These are phyloP conservation scores for Comarum palustre DNA, from an alignment of 306 rosid species.

Conservation along the genomic window DNA sequence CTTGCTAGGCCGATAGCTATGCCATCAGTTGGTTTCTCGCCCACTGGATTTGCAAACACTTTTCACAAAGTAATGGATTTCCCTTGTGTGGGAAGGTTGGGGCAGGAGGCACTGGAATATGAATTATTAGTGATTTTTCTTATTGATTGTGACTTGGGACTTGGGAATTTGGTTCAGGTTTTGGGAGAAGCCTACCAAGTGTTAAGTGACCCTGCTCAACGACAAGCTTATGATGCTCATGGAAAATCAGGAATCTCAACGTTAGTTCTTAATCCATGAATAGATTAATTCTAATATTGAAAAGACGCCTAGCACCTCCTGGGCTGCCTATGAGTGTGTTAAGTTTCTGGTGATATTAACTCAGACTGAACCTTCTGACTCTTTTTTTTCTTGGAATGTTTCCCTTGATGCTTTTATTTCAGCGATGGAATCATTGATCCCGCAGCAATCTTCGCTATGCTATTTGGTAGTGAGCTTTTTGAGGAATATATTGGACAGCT, in stretches of 20 bases:
- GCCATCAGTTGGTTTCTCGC: background rate
- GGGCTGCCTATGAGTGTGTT: background rate
- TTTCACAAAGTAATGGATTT: background rate
- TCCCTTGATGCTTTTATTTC: slow-evolving; percentile 21
- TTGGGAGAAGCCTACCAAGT: slow-evolving; percentile 99
- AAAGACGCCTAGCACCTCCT: slow-evolving; percentile 14
- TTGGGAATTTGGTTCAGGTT: slow-evolving; percentile 54
- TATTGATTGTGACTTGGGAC: background rate
- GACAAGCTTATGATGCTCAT: slow-evolving; percentile 81
- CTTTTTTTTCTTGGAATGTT: slow-evolving; percentile 13
- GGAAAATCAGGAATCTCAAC: slow-evolving; percentile 97
- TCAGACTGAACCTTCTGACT: slow-evolving; percentile 18
- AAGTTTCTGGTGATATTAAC: slow-evolving; percentile 4
- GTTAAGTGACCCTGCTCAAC: slow-evolving; percentile 76
- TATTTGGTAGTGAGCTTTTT: slow-evolving; percentile 97
- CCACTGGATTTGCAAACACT: background rate
- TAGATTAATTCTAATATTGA: slow-evolving; percentile 17
- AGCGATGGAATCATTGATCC: slow-evolving; percentile 96
- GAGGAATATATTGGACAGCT: slow-evolving; percentile 95
- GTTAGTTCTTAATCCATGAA: slow-evolving; percentile 41
- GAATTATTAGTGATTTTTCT: background rate
- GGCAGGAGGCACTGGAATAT: background rate
- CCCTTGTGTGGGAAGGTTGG: slow-evolving; percentile 1
- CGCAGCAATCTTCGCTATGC: slow-evolving; percentile 98
- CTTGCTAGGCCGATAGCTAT: background rate